Evolutionary conservation across 768 basidiomycete genomes (phyloP), one percentile per base, ranked within the genome.

Genomic region (Boletales sp.): DNA sequence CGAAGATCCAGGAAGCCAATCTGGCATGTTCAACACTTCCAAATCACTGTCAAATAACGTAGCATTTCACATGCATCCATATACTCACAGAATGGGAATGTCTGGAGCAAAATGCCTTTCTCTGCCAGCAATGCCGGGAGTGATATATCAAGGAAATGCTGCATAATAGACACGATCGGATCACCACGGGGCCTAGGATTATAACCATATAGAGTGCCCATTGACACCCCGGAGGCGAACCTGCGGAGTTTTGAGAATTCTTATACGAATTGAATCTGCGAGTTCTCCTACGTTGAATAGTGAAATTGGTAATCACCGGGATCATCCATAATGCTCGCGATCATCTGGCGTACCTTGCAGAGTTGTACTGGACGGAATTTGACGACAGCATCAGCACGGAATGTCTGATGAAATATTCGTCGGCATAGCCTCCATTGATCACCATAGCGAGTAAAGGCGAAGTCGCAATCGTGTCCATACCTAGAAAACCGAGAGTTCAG

Each of bases 401-500:
- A 57, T 4, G 50, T 56, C 41, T 57, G 44, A 24, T 57, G 55
- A 38, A 56, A 57, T 42, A 57, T 57, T 34, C 54, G 50, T n/a
- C 47, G 56, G 29, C 50, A 52, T 38, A 56, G 32, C 11, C 50
- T 47, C 47, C 43, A 52, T 9, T 45, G 17, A 9, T 55, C 57
- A 5, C 57, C 57, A 15, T 59, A 59, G 12, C 13, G 50, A 10
- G 36, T 19, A 18, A 59, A 39, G 6, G 39, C 36, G 30, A 59
- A 59, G 27, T 47, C 24, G 40, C 8, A 42, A 14, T 27, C 56
- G 11, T 53, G 53, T 11, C 62, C 62, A 32, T 53, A 63, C 7
- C 62, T 63, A 9, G 13, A 40, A 35, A 31, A 6, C 7, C 1
- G 14, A 10, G 13, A 12, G 18, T 41, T 27, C 24, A 34, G 5